phyloP scores from a whole-genome alignment of 2,329 filamentous ascomycete genomes.

The Cucurbitaria berberidis region DNA sequence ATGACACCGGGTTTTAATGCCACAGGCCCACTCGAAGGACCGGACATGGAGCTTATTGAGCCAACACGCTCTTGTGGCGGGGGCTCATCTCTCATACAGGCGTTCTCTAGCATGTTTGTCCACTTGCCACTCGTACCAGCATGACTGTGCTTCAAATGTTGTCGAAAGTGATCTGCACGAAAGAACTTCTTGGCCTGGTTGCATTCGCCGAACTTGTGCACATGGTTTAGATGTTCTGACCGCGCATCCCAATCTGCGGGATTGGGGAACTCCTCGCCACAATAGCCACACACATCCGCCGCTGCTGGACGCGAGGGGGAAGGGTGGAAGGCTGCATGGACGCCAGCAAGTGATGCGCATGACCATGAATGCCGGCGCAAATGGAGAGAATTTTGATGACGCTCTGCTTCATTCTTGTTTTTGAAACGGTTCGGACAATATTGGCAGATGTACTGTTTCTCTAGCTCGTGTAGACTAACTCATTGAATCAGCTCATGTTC shows the following conservation, averaged over 20 bases:
- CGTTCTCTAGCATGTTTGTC: constrained; percentile 97
- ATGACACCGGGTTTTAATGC: constrained; percentile 47
- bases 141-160: constrained; percentile 97
- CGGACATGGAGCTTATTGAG: constrained; percentile 41
- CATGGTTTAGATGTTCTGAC: constrained; percentile 83
- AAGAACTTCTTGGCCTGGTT: constrained; percentile 99
- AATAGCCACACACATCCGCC: constrained; percentile 90
- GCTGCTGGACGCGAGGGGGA: constrained; percentile 67
- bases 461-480: constrained; percentile 80
- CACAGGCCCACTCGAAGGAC: constrained; percentile 32
- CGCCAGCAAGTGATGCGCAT: constrained; percentile 78
- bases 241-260: constrained; percentile 88
- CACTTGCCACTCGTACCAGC: constrained; percentile 96
- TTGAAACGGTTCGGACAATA: constrained; percentile 97
- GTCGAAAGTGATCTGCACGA: constrained; percentile 94
- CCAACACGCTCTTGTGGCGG: constrained; percentile 55
- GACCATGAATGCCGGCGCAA: constrained; percentile 95
- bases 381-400: constrained; percentile 94
- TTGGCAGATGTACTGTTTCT: constrained; percentile 94
- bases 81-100: constrained; percentile 92
- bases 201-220: constrained; percentile 97
- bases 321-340: constrained; percentile 84
- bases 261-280: constrained; percentile 88
- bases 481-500: constrained; percentile 27
- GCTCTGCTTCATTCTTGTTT: constrained; percentile 97